These are phyloP conservation scores for Capillidium rhysosporum DNA, from an alignment of 371 early-diverging fungal species.

Conservation along the genomic window DNA sequence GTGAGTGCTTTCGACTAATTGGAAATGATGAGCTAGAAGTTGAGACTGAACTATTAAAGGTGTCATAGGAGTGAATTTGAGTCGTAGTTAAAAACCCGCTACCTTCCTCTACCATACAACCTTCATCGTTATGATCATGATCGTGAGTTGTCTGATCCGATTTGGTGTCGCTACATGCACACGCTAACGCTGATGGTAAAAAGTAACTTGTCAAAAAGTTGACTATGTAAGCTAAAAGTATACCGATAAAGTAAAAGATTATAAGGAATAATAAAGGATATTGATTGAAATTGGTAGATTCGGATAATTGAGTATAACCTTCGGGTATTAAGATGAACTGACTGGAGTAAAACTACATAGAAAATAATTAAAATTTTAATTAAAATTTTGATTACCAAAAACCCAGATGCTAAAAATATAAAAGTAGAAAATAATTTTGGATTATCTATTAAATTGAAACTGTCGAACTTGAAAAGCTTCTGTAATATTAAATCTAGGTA, in stretches of 20 bases:
- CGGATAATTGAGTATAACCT: neutral
- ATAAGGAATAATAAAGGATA: conserved; percentile 1
- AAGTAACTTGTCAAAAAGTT: neutral
- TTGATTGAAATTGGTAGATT: neutral
- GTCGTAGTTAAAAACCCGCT: neutral
- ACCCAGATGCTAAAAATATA: neutral
- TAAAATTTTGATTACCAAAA: neutral
- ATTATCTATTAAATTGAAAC: neutral
- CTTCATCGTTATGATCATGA: neutral
- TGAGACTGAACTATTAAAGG: neutral
- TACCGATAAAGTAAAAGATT: conserved; percentile 7
- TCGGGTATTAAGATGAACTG: conserved; percentile 5
- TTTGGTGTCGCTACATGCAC: neutral
- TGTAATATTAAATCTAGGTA: neutral
- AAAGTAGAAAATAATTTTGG: neutral
- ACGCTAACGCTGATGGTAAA: neutral
- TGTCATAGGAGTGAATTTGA: neutral
- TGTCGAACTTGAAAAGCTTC: neutral
- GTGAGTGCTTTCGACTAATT: neutral
- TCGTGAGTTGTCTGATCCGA: neutral
- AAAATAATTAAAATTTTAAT: too few relatives aligned
- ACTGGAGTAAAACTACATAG: conserved; percentile 8
- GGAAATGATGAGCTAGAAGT: neutral
- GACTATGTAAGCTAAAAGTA: conserved; percentile 1
- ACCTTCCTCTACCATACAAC: neutral